A percentile compares a stretch with the other conserved stretches of the same genome.
Conservation (phyloP, 768 basidiomycete genomes). For the Boletus pseudopeckii region DNA sequence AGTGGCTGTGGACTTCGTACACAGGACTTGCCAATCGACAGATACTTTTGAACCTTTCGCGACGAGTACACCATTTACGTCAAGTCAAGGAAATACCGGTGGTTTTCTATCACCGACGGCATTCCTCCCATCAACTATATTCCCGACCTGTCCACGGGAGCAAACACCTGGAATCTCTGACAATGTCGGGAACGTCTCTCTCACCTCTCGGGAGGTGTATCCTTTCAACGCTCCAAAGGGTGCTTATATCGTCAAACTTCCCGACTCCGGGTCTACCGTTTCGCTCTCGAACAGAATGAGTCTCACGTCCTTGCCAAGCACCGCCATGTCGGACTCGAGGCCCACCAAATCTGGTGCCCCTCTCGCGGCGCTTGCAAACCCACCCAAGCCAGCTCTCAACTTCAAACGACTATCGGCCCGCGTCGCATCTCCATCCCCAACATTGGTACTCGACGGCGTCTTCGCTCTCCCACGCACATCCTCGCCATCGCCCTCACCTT, state of each 20-base stretch:
- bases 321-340: background rate
- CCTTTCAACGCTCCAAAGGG: background rate
- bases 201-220: slow-evolving; percentile 5
- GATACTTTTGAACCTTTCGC: slow-evolving; percentile 12
- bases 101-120: background rate
- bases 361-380: background rate
- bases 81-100: background rate
- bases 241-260: slow-evolving; percentile 18
- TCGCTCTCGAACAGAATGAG: background rate
- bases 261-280: background rate
- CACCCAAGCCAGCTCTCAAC: background rate
- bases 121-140: background rate
- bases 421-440: slow-evolving; percentile 11
- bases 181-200: background rate
- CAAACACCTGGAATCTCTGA: background rate
- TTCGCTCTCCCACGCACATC: slow-evolving; percentile 13
- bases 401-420: background rate
- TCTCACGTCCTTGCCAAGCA: background rate
- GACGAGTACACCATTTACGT: slow-evolving; percentile 18
- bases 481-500: background rate
- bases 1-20: background rate
- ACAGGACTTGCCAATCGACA: background rate
- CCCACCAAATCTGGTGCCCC: background rate
- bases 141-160: background rate
- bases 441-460: slow-evolving; percentile 19